Conservation (phyloP, 2,329 filamentous ascomycete species). For the Aspergillus ochraceoroseus region DNA sequence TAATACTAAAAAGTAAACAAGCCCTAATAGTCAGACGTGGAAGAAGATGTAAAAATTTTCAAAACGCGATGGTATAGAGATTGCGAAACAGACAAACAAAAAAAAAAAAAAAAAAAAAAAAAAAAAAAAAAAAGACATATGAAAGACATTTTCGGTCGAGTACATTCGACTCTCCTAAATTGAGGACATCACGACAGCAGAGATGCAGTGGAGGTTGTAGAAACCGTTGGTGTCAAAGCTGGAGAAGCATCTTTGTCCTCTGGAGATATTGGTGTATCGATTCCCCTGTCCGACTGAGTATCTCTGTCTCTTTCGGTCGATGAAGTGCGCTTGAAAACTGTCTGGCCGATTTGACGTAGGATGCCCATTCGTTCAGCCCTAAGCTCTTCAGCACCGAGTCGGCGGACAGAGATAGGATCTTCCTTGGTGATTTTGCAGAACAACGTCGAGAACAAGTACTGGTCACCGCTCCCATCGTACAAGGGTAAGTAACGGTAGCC, state of each 20-base stretch:
- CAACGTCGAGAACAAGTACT: constrained; percentile 89
- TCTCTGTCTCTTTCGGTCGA: constrained; percentile 40
- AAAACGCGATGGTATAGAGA: too few relatives aligned
- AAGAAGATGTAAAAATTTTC: too few relatives aligned
- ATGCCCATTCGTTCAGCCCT: constrained; percentile 41
- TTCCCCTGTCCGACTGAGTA: constrained; percentile 27
- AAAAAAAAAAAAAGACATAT: constrained; percentile 18
- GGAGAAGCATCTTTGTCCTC: constrained; percentile 37
- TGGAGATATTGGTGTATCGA: constrained; percentile 26
- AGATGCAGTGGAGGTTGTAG: constrained; percentile 36
- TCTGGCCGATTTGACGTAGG: constrained; percentile 42
- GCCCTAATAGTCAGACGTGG: constrained; percentile 10
- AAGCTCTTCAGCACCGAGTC: constrained; percentile 37
- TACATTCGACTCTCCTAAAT: not conserved
- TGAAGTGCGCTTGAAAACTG: constrained; percentile 42
- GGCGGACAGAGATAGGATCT: constrained; percentile 44
- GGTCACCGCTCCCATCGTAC: constrained; percentile 81
- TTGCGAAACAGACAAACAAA: too few relatives aligned
- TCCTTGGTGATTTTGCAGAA: constrained; percentile 80
- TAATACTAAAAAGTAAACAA: constrained; percentile 14
- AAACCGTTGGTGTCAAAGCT: constrained; percentile 34
- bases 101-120: constrained; percentile 12
- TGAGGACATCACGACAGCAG: constrained; percentile 17
- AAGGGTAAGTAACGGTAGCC: constrained; percentile 90
- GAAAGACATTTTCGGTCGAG: too few relatives aligned